phyloP scores from a whole-genome alignment of 2,329 filamentous ascomycete genomes.

The Hypoxylon sp. region DNA sequence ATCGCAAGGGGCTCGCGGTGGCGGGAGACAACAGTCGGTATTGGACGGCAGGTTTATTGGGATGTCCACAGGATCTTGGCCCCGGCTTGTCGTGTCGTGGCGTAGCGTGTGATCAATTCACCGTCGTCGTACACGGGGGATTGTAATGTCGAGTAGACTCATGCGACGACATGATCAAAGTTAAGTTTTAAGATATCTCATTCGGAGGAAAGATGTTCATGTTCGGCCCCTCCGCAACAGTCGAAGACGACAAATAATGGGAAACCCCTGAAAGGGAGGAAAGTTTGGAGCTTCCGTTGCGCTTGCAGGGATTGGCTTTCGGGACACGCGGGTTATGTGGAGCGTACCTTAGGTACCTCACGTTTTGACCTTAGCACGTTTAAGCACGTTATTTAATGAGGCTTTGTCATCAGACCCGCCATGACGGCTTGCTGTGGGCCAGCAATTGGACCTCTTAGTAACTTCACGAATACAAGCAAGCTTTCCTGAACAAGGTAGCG shows the following conservation, averaged over 20 bases:
- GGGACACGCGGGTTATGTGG: constrained; percentile 23
- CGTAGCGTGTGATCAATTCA: constrained; percentile 30
- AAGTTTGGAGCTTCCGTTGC: constrained; percentile 37
- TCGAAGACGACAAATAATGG: constrained; percentile 18
- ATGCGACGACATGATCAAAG: constrained; percentile 37
- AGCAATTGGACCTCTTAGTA: constrained; percentile 20
- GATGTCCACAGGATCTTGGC: constrained; percentile 46
- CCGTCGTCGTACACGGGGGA: constrained; percentile 16
- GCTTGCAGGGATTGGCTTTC: constrained; percentile 36
- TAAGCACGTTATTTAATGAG: constrained; percentile 9
- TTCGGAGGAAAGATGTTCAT: constrained; percentile 18
- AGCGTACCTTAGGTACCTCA: not conserved
- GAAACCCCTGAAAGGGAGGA: constrained; percentile 38
- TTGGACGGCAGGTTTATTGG: constrained; percentile 42
- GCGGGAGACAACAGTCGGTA: constrained; percentile 45
- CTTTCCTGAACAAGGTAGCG: not conserved
- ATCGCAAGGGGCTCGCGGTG: constrained; percentile 43
- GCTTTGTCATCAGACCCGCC: constrained; percentile 25
- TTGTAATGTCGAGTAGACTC: constrained; percentile 1
- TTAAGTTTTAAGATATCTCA: constrained; percentile 6
- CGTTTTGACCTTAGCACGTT: not conserved
- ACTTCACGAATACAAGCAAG: constrained; percentile 4
- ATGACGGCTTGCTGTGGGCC: constrained; percentile 24
- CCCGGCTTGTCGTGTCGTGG: constrained; percentile 20
- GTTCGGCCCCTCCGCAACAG: constrained; percentile 30